phyloP scores from a whole-genome alignment of 305 asterid species.

The Fraxinus xanthoxyloides region DNA sequence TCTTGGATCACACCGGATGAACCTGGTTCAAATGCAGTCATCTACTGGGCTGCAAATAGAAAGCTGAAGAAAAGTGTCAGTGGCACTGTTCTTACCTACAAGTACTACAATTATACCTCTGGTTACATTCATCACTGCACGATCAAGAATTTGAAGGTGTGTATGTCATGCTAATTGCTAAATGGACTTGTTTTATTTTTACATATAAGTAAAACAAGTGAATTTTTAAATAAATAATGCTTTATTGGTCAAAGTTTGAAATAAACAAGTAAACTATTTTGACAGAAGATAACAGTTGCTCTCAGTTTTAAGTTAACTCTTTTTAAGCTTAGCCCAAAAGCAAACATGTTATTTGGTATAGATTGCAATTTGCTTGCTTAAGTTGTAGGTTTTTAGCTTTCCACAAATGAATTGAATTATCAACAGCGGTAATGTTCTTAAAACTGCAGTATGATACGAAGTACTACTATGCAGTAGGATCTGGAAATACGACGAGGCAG shows the following conservation, averaged over 20 bases:
- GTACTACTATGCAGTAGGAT: conserved; percentile 58
- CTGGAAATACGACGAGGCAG: conserved; percentile 33
- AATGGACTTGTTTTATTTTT: background rate
- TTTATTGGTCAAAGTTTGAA: background rate
- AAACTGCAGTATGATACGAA: conserved; percentile 53
- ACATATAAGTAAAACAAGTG: background rate
- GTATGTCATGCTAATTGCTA: background rate
- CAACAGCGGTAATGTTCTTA: background rate
- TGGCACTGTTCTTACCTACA: conserved; percentile 41
- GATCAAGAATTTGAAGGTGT: conserved; percentile 47
- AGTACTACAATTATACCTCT: conserved; percentile 53
- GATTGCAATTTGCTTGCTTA: background rate
- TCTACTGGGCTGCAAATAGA: conserved; percentile 46
- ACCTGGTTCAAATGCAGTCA: conserved; percentile 45
- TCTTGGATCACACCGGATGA: conserved; percentile 65
- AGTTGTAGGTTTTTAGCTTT: background rate
- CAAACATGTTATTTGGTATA: background rate
- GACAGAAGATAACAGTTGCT: background rate
- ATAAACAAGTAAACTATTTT: too few species aligned
- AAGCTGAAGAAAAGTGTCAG: conserved; percentile 21
- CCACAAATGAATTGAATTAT: background rate
- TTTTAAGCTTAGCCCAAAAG: background rate
- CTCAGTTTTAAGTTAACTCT: background rate
- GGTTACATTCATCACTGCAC: conserved; percentile 70
- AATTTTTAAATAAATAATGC: too few species aligned